Percentiles rank a stretch among this genome's conserved stretches.
These are phyloP conservation scores for Agarophyton chilense DNA, from an alignment of 23 red algal genomes.

Conservation along the genomic window DNA sequence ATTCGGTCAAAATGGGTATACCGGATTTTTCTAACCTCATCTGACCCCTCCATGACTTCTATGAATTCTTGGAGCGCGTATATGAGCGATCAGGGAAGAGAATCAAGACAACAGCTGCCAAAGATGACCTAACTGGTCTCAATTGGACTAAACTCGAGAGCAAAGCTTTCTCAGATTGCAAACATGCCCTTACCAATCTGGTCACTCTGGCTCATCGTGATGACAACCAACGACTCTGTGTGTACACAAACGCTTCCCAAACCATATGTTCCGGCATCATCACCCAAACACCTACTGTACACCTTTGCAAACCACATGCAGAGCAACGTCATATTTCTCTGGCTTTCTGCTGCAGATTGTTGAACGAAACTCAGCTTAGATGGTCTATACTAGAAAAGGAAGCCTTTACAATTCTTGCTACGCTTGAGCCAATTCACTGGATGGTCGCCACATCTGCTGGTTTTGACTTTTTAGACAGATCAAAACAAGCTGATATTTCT, in stretches of 20 bases:
- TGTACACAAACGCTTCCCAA: not conserved
- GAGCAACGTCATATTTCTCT: not conserved
- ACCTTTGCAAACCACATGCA: not conserved
- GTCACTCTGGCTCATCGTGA: not conserved
- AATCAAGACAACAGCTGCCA: not conserved
- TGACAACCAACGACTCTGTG: not conserved
- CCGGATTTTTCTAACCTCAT: not conserved
- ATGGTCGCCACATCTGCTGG: not conserved
- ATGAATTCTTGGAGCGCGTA: not conserved
- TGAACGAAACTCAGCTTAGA: not conserved
- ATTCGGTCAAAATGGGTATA: not conserved
- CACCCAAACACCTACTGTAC: not conserved
- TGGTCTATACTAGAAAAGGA: not conserved
- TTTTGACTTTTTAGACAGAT: slow-evolving; percentile 1
- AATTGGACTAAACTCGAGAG: not conserved
- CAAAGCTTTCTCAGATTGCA: not conserved
- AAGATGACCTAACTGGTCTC: not conserved
- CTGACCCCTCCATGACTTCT: too few species aligned
- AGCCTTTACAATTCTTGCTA: not conserved
- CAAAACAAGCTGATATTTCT: slow-evolving; percentile 24
- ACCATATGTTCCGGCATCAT: not conserved
- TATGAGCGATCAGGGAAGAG: not conserved
- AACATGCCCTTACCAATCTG: not conserved
- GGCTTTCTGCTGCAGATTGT: not conserved
- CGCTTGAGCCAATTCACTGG: not conserved